These are phyloP conservation scores for Cladosporium oxysporum DNA, from an alignment of 2,329 filamentous ascomycete species.

Conservation along the genomic window DNA sequence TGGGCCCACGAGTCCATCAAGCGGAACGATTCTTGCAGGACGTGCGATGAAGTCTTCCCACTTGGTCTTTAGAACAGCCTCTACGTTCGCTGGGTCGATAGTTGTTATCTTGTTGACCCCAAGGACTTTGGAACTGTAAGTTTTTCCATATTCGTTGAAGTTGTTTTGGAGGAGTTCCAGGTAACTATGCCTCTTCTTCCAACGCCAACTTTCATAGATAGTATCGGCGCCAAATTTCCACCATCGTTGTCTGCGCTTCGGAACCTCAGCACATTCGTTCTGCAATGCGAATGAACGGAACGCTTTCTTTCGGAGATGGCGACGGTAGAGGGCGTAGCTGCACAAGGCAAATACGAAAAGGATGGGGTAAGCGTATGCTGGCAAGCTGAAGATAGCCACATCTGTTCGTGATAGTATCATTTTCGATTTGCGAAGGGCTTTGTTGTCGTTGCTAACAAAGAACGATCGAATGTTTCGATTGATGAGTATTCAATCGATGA, in stretches of 20 bases:
- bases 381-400: background rate
- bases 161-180: slow-evolving; percentile 14
- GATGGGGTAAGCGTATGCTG: background rate
- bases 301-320: background rate
- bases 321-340: background rate
- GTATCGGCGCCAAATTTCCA: slow-evolving; percentile 11
- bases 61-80: slow-evolving; percentile 7
- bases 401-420: background rate
- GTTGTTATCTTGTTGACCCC: slow-evolving; percentile 9
- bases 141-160: slow-evolving; percentile 10
- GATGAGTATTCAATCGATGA: background rate
- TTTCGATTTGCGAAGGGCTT: background rate
- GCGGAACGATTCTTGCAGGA: background rate
- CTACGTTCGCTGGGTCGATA: slow-evolving; percentile 17
- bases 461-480: background rate
- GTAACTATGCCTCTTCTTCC: slow-evolving; percentile 11
- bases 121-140: slow-evolving; percentile 5
- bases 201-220: slow-evolving; percentile 5
- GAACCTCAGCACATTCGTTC: background rate
- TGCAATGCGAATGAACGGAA: background rate
- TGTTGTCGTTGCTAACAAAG: background rate
- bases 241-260: slow-evolving; percentile 10
- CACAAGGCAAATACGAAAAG: background rate
- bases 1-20: background rate
- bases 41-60: slow-evolving; percentile 15